Percentiles rank a stretch among this genome's conserved stretches.
Conservation (phyloP, 148 eudicot genomes). For the Cornus florida region DNA sequence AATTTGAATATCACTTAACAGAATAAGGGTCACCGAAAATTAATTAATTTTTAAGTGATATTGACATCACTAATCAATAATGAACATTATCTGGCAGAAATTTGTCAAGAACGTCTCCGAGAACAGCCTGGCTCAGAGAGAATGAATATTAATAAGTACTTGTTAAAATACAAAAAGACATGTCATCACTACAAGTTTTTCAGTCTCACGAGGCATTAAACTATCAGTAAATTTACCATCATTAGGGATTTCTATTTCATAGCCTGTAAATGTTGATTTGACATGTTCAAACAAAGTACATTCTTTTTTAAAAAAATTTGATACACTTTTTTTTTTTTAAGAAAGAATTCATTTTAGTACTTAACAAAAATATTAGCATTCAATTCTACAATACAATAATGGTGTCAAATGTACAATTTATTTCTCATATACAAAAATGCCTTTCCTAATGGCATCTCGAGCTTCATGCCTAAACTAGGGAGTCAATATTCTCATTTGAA, state of each 20-base stretch:
- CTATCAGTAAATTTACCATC: not conserved
- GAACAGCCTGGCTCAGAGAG: slow-evolving; percentile 62
- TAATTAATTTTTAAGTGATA: no score
- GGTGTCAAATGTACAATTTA: not conserved
- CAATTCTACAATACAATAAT: not conserved
- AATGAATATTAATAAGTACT: slow-evolving; percentile 14
- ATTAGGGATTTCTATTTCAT: not conserved
- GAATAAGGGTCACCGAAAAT: no score
- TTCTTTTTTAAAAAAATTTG: not conserved
- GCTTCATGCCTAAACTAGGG: not conserved
- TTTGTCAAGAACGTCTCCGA: slow-evolving; percentile 67
- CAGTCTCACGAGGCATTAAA: not conserved
- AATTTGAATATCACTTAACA: no score
- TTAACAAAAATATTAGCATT: not conserved
- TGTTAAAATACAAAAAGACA: not conserved
- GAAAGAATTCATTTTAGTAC: not conserved
- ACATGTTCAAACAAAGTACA: not conserved
- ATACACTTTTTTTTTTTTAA: not conserved
- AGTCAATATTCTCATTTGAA: not conserved
- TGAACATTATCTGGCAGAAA: slow-evolving; percentile 86
- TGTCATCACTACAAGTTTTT: not conserved
- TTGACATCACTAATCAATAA: not conserved
- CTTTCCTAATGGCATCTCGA: not conserved
- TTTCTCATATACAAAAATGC: not conserved
- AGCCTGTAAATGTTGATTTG: not conserved